A percentile compares a stretch with the other conserved stretches of the same genome.
phyloP scores from a whole-genome alignment of 202 grass and related monocot species.

The Carex arenaria region DNA sequence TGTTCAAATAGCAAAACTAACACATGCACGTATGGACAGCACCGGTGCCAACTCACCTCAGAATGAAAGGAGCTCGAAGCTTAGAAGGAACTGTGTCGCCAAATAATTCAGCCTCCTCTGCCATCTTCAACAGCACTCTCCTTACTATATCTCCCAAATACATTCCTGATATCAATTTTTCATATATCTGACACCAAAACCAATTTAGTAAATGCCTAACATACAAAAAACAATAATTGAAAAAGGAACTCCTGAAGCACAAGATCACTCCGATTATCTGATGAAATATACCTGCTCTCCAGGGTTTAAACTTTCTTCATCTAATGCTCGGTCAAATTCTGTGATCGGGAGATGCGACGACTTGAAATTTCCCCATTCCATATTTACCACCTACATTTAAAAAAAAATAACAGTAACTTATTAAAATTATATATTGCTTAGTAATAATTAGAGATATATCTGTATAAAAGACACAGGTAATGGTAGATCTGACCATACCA shows the following conservation, averaged over 20 bases:
- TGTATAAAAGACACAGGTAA: not conserved
- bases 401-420: slow-evolving; percentile 1
- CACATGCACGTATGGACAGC: not conserved
- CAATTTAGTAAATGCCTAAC: not conserved
- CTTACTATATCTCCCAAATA: slow-evolving; percentile 84
- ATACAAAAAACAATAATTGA: not conserved
- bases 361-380: slow-evolving; percentile 94
- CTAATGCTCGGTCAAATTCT: slow-evolving; percentile 66
- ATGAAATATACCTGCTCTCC: slow-evolving; percentile 51
- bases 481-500: not conserved
- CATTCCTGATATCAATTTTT: slow-evolving; percentile 91
- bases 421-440: not conserved
- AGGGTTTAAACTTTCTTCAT: slow-evolving; percentile 65
- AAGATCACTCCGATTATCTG: not conserved
- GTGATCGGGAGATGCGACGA: slow-evolving; percentile 55
- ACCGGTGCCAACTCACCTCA: slow-evolving; percentile 31
- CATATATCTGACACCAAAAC: slow-evolving; percentile 59
- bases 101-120: slow-evolving; percentile 41
- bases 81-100: slow-evolving; percentile 45
- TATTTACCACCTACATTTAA: slow-evolving; percentile 66
- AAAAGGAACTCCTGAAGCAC: slow-evolving; percentile 14
- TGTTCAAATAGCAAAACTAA: not conserved
- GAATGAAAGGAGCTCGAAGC: slow-evolving; percentile 48
- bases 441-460: not conserved
- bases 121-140: slow-evolving; percentile 67